phyloP scores from a whole-genome alignment of 2,329 filamentous ascomycete species.

The Dichotomopilus funicola region DNA sequence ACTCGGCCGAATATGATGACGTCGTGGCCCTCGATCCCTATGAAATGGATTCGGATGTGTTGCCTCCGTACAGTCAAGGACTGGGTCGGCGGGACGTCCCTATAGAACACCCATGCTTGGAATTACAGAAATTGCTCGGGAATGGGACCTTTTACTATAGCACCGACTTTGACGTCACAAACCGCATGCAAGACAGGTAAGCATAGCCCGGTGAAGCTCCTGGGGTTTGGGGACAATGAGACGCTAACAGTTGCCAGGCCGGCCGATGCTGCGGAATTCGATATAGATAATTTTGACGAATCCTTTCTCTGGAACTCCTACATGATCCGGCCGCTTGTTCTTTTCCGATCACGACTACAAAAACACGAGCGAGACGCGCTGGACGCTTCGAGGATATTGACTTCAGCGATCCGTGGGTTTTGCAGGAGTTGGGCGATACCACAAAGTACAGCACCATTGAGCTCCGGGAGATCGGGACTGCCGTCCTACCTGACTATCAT shows the following conservation, averaged over 20 bases:
- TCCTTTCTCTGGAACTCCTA: constrained; percentile 97
- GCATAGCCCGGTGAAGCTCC: background rate
- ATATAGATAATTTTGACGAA: constrained; percentile 88
- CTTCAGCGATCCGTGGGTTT: constrained; percentile 89
- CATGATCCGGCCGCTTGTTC: constrained; percentile 89
- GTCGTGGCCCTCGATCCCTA: constrained; percentile 52
- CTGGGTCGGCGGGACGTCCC: constrained; percentile 61
- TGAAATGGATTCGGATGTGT: constrained; percentile 44
- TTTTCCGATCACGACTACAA: constrained; percentile 78
- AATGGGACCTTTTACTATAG: constrained; percentile 98
- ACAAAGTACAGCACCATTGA: constrained; percentile 64
- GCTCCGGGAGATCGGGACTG: constrained; percentile 58
- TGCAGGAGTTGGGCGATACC: constrained; percentile 82
- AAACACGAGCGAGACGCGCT: constrained; percentile 68
- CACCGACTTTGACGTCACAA: constrained; percentile 94
- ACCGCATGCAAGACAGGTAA: constrained; percentile 81
- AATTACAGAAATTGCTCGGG: constrained; percentile 83
- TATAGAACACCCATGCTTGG: constrained; percentile 81
- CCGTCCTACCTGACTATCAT: constrained; percentile 84
- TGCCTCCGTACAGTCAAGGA: constrained; percentile 43
- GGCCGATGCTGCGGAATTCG: constrained; percentile 69
- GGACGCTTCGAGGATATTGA: constrained; percentile 83
- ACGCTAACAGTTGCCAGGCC: constrained; percentile 43
- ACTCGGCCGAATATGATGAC: constrained; percentile 78
- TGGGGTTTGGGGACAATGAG: background rate